phyloP scores from a whole-genome alignment of 345 rosid genomes.

The Capsella bursapastoris region DNA sequence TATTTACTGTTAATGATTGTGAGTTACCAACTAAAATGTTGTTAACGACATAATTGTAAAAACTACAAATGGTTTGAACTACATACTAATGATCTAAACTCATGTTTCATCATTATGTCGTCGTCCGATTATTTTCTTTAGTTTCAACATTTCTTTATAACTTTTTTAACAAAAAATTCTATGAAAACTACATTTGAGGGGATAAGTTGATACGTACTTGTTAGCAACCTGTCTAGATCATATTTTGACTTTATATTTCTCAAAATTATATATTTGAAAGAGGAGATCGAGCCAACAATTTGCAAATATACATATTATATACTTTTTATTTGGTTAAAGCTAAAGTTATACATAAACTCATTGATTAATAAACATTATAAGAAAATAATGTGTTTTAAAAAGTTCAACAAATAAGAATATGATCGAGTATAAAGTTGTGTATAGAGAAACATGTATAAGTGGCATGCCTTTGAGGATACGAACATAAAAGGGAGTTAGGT shows the following conservation, averaged over 20 bases:
- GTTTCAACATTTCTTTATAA: constrained; percentile 1
- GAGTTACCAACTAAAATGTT: constrained; percentile 42
- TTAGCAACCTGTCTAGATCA: constrained; percentile 36
- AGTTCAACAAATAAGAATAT: background rate
- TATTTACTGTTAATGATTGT: constrained; percentile 21
- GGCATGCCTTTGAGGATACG: constrained; percentile 47
- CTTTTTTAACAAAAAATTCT: background rate
- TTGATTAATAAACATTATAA: background rate
- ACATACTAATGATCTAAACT: constrained; percentile 24
- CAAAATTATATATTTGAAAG: constrained; percentile 16
- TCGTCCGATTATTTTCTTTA: background rate
- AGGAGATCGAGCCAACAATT: background rate
- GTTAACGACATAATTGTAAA: constrained; percentile 31
- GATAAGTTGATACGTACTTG: constrained; percentile 31
- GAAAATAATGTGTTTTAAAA: background rate
- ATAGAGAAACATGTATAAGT: constrained; percentile 23
- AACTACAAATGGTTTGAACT: constrained; percentile 21
- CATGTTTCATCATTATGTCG: constrained; percentile 33
- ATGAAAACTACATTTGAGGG: background rate
- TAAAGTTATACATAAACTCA: background rate
- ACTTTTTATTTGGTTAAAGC: too few species aligned
- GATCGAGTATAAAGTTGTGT: background rate
- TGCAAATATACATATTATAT: background rate
- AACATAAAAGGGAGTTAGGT: constrained; percentile 40
- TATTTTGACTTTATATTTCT: constrained; percentile 13